A percentile compares a stretch with the other conserved stretches of the same genome.
Evolutionary conservation across 2,329 filamentous ascomycete species (phyloP).

Genomic region (Aspergillus pseudotamarii): DNA sequence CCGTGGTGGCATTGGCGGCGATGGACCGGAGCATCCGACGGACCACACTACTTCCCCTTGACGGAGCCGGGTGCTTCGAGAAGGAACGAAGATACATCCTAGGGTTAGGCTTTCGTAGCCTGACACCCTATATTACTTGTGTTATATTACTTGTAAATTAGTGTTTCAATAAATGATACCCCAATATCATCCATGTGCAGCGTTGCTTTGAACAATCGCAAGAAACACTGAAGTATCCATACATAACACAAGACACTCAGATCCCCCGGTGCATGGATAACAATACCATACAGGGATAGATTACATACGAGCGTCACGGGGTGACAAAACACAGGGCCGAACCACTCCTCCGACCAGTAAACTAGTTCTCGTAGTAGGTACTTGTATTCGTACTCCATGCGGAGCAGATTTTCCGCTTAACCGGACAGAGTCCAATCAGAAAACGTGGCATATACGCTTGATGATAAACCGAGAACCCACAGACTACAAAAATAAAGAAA

Average conservation of each 20-base stretch:
- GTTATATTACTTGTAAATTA: background rate
- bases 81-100: background rate
- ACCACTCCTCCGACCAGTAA: background rate
- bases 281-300: background rate
- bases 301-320: background rate
- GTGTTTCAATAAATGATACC: background rate
- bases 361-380: too few species aligned
- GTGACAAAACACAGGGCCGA: constrained; percentile 10
- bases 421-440: background rate
- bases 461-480: too few species aligned
- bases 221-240: too few species aligned
- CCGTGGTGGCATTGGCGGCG: constrained; percentile 38
- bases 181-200: background rate
- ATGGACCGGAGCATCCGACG: constrained; percentile 23
- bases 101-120: background rate
- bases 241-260: too few species aligned
- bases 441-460: background rate
- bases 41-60: constrained; percentile 31
- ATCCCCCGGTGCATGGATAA: background rate
- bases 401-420: too few species aligned
- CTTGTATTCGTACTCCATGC: too few species aligned
- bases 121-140: constrained; percentile 5
- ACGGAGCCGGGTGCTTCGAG: constrained; percentile 19
- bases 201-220: background rate
- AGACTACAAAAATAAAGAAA: too few species aligned